Percentiles rank a stretch among this genome's conserved stretches.
Conservation (phyloP, 2,329 filamentous ascomycete species). For the Fusarium sororula region DNA sequence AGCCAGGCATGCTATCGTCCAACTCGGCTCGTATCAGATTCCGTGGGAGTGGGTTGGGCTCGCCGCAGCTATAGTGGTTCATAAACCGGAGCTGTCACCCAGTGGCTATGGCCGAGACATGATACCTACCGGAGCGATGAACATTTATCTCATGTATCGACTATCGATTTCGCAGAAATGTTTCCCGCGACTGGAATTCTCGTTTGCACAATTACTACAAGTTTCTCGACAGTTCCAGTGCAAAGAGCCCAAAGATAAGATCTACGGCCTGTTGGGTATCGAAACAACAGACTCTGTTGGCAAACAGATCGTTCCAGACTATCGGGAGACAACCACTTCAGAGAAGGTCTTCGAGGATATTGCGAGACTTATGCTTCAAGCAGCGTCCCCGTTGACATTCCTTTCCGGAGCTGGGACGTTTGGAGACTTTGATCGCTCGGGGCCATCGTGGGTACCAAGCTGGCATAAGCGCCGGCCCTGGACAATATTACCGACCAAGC, state of each 20-base stretch:
- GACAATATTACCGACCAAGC: background rate
- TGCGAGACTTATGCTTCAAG: rapidly evolving
- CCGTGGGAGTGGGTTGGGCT: background rate
- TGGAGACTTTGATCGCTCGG: rapidly evolving
- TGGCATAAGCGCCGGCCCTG: background rate
- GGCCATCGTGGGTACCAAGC: background rate
- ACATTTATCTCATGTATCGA: background rate
- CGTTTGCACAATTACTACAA: rapidly evolving
- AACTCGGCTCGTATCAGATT: background rate
- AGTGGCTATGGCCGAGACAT: rapidly evolving
- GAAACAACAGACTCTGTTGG: rapidly evolving
- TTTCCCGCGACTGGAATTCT: background rate
- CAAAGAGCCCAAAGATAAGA: background rate
- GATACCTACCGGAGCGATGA: background rate
- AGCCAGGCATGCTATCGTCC: rapidly evolving
- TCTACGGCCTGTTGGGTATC: rapidly evolving
- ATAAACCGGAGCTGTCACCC: rapidly evolving
- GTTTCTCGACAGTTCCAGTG: rapidly evolving
- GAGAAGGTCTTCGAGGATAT: background rate
- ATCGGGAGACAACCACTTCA: rapidly evolving
- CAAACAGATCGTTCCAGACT: background rate
- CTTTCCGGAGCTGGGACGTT: background rate
- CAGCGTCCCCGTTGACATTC: rapidly evolving
- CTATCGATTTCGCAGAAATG: rapidly evolving
- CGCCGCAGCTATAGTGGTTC: background rate